These are phyloP conservation scores for Melanogaster broomeanus DNA, from an alignment of 768 basidiomycete genomes.

Conservation along the genomic window DNA sequence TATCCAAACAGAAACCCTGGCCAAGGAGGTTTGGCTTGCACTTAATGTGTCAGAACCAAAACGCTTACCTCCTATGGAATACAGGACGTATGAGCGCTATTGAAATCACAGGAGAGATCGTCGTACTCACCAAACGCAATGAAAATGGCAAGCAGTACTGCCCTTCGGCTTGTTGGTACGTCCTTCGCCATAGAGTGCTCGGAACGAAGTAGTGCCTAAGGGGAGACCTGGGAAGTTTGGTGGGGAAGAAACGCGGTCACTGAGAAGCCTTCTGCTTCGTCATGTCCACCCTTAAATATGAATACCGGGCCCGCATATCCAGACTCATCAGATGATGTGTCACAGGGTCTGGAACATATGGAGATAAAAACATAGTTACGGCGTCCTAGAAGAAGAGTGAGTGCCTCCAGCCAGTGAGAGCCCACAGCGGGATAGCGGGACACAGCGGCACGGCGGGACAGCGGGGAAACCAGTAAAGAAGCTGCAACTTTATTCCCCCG, in stretches of 20 bases:
- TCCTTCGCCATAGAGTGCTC: conserved; percentile 35
- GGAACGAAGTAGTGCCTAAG: not conserved
- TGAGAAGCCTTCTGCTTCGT: not conserved
- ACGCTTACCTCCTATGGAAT: conserved; percentile 20
- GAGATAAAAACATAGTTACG: conserved; percentile 1
- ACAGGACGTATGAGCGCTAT: not conserved
- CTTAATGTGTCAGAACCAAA: not conserved
- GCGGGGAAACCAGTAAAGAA: too few relatives aligned
- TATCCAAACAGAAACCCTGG: conserved; percentile 69
- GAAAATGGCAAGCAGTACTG: conserved; percentile 66
- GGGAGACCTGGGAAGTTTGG: not conserved
- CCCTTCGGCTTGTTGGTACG: conserved; percentile 62
- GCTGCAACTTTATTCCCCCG: too few relatives aligned
- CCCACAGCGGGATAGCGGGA: too few relatives aligned
- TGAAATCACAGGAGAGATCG: not conserved
- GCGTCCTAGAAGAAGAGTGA: not conserved
- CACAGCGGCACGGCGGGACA: too few relatives aligned
- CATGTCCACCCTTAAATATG: conserved; percentile 9
- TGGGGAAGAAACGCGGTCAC: not conserved
- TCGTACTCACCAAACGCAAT: conserved; percentile 65
- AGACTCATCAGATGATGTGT: conserved; percentile 18
- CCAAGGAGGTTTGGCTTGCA: not conserved
- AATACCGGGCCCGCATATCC: not conserved
- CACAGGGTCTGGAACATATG: conserved; percentile 6
- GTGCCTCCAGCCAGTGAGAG: conserved; percentile 3